Base-by-base conservation (phyloP, 2,329 filamentous ascomycete genomes). In the Colletotrichum horii region DNA sequence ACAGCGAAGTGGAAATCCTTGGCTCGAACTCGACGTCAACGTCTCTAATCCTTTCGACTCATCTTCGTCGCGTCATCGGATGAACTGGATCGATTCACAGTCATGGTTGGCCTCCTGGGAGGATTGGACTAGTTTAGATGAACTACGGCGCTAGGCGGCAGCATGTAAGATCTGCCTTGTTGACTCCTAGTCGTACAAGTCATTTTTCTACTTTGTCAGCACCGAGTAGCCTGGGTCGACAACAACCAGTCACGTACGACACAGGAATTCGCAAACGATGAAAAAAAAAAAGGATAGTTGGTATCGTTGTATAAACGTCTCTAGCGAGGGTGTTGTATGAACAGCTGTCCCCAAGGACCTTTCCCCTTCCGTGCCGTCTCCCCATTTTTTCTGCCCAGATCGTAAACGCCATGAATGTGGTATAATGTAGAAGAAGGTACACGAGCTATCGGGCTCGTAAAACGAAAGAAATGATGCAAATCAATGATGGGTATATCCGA, bases 401-500 rank as follows among this genome's bases (percentile, higher is more conserved):
- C 24, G n/a, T 38, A 55, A 68, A 75, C 69, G 69, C 69, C 70
- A 28, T 73, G 38, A 38, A 30, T 19, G 22, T 72, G 56, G 56
- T 73, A 75, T 75, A 67, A 61, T 56, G 19, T 48, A 38, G 67
- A 71, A n/a, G 28, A 11, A 24, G 24, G 22, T 26, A n/a, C 26
- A 58, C 38, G 58, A 60, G 38, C 26, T 26, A 8, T 64, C 36
- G 15, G 30, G 43, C 62, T 66, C 16, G 34, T 34, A 8, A 28
- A 61, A 34, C 16, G 60, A 73, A 69, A 52, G 6, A 38, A 71
- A 38, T 48, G 15, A 48, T 66, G 62, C 34, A 52, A 55, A 30
- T 48, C 30, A 32, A 70, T 65, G 56, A 71, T 70, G 70, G 75
- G 70, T 73, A 76, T 68, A 67, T 72, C 38, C 66, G 16, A 69